phyloP scores from a whole-genome alignment of 495 filamentous ascomycete genomes.

The Bathelium albidoporum region DNA sequence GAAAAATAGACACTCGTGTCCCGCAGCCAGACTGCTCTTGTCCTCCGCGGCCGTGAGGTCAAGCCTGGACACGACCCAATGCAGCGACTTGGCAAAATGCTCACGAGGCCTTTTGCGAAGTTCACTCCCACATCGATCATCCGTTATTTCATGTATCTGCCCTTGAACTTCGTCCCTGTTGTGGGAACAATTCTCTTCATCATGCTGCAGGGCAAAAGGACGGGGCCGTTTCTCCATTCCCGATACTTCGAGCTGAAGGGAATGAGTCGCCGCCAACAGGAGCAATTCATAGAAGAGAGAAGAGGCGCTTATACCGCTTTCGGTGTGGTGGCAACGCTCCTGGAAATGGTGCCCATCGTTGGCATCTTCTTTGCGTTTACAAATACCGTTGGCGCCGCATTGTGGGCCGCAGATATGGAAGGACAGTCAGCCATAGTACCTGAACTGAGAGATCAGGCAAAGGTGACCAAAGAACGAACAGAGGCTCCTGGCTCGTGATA shows the following conservation, averaged over 20 bases:
- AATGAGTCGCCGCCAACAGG: conserved; percentile 51
- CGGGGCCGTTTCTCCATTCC: conserved; percentile 43
- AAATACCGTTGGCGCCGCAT: conserved; percentile 80
- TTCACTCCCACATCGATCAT: conserved; percentile 57
- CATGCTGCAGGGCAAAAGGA: conserved; percentile 54
- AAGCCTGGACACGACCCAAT: conserved; percentile 51
- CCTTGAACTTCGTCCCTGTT: conserved; percentile 84
- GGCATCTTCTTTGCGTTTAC: conserved; percentile 84
- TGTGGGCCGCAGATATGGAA: conserved; percentile 93
- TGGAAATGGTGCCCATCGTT: conserved; percentile 75
- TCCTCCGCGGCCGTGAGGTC: conserved; percentile 63
- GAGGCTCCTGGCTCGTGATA: not conserved
- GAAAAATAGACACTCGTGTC: conserved; percentile 27
- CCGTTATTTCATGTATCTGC: conserved; percentile 66
- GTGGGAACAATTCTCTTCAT: conserved; percentile 77
- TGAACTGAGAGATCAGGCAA: conserved; percentile 42
- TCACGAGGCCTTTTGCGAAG: conserved; percentile 57
- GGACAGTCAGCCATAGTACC: conserved; percentile 45
- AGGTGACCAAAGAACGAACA: conserved; percentile 37
- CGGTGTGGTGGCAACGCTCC: conserved; percentile 60
- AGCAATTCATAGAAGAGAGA: conserved; percentile 54
- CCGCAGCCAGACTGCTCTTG: conserved; percentile 37
- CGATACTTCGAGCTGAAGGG: conserved; percentile 86
- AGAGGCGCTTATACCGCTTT: conserved; percentile 66
- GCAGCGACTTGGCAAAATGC: conserved; percentile 59